These are phyloP conservation scores for Penicillium herquei DNA, from an alignment of 495 filamentous ascomycete genomes.

Conservation along the genomic window DNA sequence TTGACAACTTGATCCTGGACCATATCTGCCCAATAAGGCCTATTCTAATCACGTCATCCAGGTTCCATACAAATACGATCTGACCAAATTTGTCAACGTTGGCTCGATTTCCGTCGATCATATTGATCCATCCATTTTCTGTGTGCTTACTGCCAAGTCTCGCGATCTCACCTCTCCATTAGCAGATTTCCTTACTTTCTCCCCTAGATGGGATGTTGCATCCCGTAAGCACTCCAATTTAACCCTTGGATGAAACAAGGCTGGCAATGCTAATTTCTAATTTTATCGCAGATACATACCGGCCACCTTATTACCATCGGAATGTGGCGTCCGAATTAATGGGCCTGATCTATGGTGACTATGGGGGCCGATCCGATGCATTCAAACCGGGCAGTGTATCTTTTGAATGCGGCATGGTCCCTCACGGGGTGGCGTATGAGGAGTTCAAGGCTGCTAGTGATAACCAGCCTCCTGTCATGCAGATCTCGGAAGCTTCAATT, in stretches of 20 bases:
- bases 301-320: constrained; percentile 51
- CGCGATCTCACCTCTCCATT: constrained; percentile 41
- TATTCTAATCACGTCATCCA: constrained; percentile 14
- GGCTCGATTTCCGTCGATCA: constrained; percentile 51
- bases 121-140: constrained; percentile 53
- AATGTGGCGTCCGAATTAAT: constrained; percentile 51
- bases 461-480: constrained; percentile 39
- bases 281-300: constrained; percentile 38
- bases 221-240: constrained; percentile 29
- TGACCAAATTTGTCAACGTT: constrained; percentile 52
- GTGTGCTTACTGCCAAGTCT: constrained; percentile 48
- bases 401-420: constrained; percentile 58
- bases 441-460: constrained; percentile 62
- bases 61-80: constrained; percentile 50
- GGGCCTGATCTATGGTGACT: constrained; percentile 53
- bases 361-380: constrained; percentile 52
- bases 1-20: no score
- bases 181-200: constrained; percentile 51
- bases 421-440: constrained; percentile 60
- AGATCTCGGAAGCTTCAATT: constrained; percentile 48
- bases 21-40: no score
- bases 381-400: constrained; percentile 60
- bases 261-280: constrained; percentile 2
- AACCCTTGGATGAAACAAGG: background rate
- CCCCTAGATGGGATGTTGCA: constrained; percentile 49